Conservation (phyloP, 2,329 filamentous ascomycete genomes). For the Trichophyton mentagrophytes region DNA sequence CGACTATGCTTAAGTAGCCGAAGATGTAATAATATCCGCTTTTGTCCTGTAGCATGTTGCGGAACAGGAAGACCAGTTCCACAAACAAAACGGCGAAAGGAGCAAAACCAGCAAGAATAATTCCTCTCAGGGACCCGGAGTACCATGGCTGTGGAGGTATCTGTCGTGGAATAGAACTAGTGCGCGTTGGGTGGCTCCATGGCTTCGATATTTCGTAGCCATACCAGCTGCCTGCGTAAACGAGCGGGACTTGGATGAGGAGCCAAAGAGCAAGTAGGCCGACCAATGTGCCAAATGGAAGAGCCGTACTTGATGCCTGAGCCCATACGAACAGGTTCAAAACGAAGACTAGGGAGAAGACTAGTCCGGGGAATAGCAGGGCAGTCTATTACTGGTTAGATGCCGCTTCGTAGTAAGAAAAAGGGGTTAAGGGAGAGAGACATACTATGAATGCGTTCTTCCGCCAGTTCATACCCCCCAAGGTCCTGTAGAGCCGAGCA, state of each 20-base stretch:
- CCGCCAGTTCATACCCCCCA: slow-evolving; percentile 60
- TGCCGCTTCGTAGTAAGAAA: slow-evolving; percentile 10
- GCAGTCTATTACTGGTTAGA: slow-evolving; percentile 42
- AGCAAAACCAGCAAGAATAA: slow-evolving; percentile 61
- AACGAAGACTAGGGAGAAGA: slow-evolving; percentile 63
- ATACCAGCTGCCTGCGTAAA: slow-evolving; percentile 67
- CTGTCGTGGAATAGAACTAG: slow-evolving; percentile 56
- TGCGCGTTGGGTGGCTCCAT: slow-evolving; percentile 75
- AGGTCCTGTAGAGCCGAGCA: slow-evolving; percentile 68
- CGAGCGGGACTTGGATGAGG: slow-evolving; percentile 71
- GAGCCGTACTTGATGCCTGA: slow-evolving; percentile 74
- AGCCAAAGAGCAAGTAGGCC: slow-evolving; percentile 67
- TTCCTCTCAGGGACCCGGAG: slow-evolving; percentile 47
- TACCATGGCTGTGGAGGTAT: slow-evolving; percentile 69
- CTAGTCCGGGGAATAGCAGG: slow-evolving; percentile 62
- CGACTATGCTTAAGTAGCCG: slow-evolving; percentile 67
- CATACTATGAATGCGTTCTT: slow-evolving; percentile 57
- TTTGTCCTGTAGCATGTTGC: slow-evolving; percentile 81
- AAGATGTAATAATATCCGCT: slow-evolving; percentile 87
- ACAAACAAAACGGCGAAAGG: slow-evolving; percentile 84
- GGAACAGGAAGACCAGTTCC: slow-evolving; percentile 75
- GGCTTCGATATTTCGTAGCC: slow-evolving; percentile 54
- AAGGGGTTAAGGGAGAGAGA: slow-evolving; percentile 4
- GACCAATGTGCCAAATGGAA: slow-evolving; percentile 68
- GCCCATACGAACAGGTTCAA: slow-evolving; percentile 85